Conservation (phyloP, 2,329 filamentous ascomycete genomes). For the Tolypocladium paradoxum region DNA sequence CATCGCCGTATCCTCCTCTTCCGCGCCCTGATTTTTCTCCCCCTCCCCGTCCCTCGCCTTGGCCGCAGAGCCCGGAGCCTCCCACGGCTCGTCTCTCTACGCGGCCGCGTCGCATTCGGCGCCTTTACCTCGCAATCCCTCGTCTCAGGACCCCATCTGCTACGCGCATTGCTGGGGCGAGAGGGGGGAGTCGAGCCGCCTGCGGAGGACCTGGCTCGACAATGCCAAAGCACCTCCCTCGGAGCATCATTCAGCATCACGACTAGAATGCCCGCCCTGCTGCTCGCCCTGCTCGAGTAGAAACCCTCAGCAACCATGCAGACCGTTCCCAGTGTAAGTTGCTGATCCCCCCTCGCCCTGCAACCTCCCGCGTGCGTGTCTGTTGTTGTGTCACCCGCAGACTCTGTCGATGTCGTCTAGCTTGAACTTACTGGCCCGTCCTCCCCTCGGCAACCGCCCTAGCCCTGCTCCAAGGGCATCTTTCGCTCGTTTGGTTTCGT, state of each 20-base stretch:
- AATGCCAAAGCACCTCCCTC: constrained; percentile 6
- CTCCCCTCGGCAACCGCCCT: background rate
- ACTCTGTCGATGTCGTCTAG: background rate
- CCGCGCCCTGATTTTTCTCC: background rate
- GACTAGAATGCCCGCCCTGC: constrained; percentile 25
- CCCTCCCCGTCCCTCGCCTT: background rate
- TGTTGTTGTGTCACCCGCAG: background rate
- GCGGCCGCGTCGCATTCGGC: background rate
- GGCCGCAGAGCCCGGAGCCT: background rate
- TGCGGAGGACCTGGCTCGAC: constrained; percentile 1
- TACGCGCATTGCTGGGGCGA: constrained; percentile 1
- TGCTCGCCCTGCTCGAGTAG: constrained; percentile 26
- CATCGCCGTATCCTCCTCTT: background rate
- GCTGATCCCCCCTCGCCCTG: constrained; percentile 1
- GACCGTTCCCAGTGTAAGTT: constrained; percentile 41
- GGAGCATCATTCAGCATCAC: constrained; percentile 10
- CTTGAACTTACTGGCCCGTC: constrained; percentile 10
- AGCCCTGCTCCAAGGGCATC: background rate
- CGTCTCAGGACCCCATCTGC: background rate
- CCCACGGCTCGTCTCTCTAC: constrained; percentile 1
- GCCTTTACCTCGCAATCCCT: constrained; percentile 2
- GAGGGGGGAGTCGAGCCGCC: background rate
- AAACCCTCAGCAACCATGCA: constrained; percentile 37
- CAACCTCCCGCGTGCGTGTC: constrained; percentile 1
- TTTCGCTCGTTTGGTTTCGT: background rate